A percentile compares a stretch with the other conserved stretches of the same genome.
These are phyloP conservation scores for Penicillium sp. DNA, from an alignment of 2,329 filamentous ascomycete genomes.

Conservation along the genomic window DNA sequence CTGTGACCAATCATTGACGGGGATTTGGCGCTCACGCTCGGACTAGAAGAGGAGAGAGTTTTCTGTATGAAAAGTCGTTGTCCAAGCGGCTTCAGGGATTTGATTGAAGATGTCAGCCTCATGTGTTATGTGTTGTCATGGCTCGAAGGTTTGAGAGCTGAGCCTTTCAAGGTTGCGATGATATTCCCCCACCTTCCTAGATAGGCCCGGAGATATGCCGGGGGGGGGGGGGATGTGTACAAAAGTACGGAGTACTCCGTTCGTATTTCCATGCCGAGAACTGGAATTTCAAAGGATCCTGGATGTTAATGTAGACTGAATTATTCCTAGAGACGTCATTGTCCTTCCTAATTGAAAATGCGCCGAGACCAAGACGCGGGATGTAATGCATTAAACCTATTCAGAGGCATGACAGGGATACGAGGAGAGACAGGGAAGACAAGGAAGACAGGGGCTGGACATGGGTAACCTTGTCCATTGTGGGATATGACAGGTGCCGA, in stretches of 20 bases:
- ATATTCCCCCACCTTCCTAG: not conserved
- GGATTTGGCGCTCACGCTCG: constrained; percentile 3
- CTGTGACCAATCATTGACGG: not conserved
- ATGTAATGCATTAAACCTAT: not conserved
- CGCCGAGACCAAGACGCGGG: not conserved
- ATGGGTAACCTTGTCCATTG: too few relatives aligned
- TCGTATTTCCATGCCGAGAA: too few relatives aligned
- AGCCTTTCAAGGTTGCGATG: too few relatives aligned
- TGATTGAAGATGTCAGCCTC: constrained; percentile 4
- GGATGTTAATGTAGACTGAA: not conserved
- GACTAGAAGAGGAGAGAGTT: constrained; percentile 4
- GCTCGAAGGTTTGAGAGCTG: not conserved
- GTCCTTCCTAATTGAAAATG: not conserved
- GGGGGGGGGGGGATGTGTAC: not conserved
- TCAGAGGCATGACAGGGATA: not conserved
- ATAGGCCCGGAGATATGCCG: not conserved
- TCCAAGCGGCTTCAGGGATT: not conserved
- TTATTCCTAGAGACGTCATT: not conserved
- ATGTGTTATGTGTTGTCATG: not conserved
- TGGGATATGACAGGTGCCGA: not conserved
- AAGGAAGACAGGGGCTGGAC: too few relatives aligned
- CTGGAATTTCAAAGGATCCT: not conserved
- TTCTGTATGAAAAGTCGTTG: not conserved
- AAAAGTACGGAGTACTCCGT: too few relatives aligned
- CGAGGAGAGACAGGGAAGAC: too few relatives aligned